A percentile compares a stretch with the other conserved stretches of the same genome.
Conservation (phyloP, 164 flowering plant species). For the Vitis cinerea region DNA sequence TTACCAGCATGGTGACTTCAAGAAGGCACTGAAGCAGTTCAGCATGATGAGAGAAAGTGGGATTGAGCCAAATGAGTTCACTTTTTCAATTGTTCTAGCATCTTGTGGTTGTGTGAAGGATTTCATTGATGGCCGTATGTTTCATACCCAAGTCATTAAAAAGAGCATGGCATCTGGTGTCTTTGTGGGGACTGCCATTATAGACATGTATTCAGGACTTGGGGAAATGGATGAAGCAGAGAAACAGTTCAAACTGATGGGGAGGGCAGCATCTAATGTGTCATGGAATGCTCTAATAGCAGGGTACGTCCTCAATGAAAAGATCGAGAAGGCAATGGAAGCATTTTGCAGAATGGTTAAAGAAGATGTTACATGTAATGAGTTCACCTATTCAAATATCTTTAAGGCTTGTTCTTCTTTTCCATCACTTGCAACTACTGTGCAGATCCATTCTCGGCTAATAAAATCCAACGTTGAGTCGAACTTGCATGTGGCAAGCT, state of each 20-base stretch:
- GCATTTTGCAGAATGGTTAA: conserved; percentile 17
- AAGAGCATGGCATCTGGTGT: conserved; percentile 13
- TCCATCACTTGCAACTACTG: conserved; percentile 21
- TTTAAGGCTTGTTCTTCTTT: conserved; percentile 22
- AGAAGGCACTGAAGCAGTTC: conserved; percentile 20
- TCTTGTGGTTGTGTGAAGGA: conserved; percentile 13
- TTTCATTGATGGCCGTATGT: conserved; percentile 8
- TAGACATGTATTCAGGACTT: conserved; percentile 20
- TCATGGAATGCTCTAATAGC: conserved; percentile 33
- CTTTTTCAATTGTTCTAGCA: conserved; percentile 15
- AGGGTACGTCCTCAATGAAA: conserved; percentile 18
- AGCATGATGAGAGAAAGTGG: conserved; percentile 15
- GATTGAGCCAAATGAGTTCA: conserved; percentile 22
- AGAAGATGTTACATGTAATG: conserved; percentile 12
- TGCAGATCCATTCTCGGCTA: conserved; percentile 19
- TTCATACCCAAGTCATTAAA: conserved; percentile 26
- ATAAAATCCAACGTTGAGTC: conserved; percentile 15
- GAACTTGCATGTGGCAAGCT: conserved; percentile 21
- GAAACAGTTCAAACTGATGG: conserved; percentile 17
- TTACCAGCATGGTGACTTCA: conserved; percentile 12
- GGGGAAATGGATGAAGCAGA: conserved; percentile 22
- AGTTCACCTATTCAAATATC: conserved; percentile 23
- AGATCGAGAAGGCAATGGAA: conserved; percentile 24
- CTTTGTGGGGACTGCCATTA: conserved; percentile 29
- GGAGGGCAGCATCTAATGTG: conserved; percentile 12